Evolutionary conservation across 352 stramenopile genomes (phyloP).

Genomic region (Pythium phragmitis): DNA sequence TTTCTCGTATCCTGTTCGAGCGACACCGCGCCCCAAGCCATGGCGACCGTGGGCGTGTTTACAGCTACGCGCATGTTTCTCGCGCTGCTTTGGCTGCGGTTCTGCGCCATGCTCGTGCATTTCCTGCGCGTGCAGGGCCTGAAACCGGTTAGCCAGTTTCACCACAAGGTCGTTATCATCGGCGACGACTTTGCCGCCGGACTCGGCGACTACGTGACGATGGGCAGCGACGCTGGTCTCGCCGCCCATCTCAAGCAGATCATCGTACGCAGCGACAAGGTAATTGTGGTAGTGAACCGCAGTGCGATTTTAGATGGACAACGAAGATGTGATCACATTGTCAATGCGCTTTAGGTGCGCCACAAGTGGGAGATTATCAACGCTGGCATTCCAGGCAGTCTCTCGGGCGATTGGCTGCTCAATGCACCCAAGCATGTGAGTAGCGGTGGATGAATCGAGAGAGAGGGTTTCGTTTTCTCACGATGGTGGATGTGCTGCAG

Average conservation of each 20-base stretch:
- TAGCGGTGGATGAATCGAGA: neutral
- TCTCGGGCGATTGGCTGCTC: conserved; percentile 64
- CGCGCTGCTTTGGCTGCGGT: conserved; percentile 63
- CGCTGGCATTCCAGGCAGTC: conserved; percentile 58
- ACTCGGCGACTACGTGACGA: conserved; percentile 73
- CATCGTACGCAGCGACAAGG: conserved; percentile 59
- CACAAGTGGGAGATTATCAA: conserved; percentile 85
- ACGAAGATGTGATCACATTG: neutral
- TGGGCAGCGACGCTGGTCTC: conserved; percentile 47
- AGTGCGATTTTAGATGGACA: neutral
- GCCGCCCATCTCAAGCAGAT: conserved; percentile 54
- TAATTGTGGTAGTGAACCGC: conserved; percentile 11
- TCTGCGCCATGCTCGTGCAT: conserved; percentile 55
- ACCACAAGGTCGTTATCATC: conserved; percentile 84
- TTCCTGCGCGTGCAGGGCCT: conserved; percentile 45
- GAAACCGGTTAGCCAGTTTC: conserved; percentile 58
- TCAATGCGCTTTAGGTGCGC: conserved; percentile 44
- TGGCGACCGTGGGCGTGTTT: conserved; percentile 27
- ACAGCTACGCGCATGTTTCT: conserved; percentile 50
- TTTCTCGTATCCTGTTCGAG: neutral
- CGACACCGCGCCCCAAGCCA: neutral
- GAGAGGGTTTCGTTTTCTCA: neutral
- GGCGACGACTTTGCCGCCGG: conserved; percentile 83
- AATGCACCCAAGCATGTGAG: conserved; percentile 60
- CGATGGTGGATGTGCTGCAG: conserved; percentile 20